phyloP scores from a whole-genome alignment of 2,329 filamentous ascomycete species.

The Phialophora tarda region DNA sequence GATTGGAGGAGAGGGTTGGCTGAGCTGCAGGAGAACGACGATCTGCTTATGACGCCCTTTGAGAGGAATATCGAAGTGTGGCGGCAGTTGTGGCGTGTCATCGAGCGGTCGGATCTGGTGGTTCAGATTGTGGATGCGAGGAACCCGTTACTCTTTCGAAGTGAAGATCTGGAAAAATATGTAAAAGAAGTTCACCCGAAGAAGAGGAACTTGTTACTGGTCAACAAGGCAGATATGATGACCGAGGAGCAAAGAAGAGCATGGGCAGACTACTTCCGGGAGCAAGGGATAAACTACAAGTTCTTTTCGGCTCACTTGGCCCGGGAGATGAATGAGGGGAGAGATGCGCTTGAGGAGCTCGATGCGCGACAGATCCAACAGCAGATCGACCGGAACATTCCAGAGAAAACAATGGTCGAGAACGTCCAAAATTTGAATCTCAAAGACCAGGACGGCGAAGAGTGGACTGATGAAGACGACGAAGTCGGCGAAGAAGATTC shows the following conservation, averaged over 20 bases:
- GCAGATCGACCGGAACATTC: constrained; percentile 30
- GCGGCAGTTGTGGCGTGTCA: constrained; percentile 97
- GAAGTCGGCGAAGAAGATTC: constrained; percentile 53
- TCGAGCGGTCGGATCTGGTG: constrained; percentile 91
- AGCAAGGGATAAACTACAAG: constrained; percentile 81
- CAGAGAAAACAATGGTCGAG: constrained; percentile 34
- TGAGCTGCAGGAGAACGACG: constrained; percentile 90
- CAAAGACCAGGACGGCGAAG: constrained; percentile 39
- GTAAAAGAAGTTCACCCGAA: constrained; percentile 88
- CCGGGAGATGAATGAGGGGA: constrained; percentile 82
- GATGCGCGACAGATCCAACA: constrained; percentile 45
- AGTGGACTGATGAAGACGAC: constrained; percentile 46
- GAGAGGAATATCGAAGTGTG: constrained; percentile 97
- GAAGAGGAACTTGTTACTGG: constrained; percentile 89
- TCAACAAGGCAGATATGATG: constrained; percentile 99
- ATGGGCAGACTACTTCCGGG: constrained; percentile 87
- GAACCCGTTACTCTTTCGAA: constrained; percentile 92
- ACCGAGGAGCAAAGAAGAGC: constrained; percentile 77
- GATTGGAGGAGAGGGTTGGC: constrained; percentile 89
- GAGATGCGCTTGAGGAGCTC: constrained; percentile 60
- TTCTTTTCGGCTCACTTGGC: constrained; percentile 96
- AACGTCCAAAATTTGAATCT: constrained; percentile 37
- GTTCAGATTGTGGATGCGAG: constrained; percentile 98
- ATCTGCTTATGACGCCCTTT: constrained; percentile 95
- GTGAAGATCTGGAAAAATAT: constrained; percentile 89